A percentile compares a stretch with the other conserved stretches of the same genome.
Evolutionary conservation across 129 eudicot species (phyloP).

Genomic region (carrot (Daucus carota)): DH1_v3.0 NC_030385.2:43273001-43273500

Average conservation of each 20-base stretch:
- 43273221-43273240: background rate
- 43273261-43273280: conserved; percentile 46
- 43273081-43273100: background rate
- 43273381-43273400: conserved; percentile 56
- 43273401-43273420: conserved; percentile 41
- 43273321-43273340: conserved; percentile 50
- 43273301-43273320: conserved; percentile 61
- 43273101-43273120: background rate
- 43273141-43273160: background rate
- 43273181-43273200: background rate
- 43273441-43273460: background rate
- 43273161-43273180: background rate
- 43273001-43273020: background rate
- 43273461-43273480: background rate
- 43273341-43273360: conserved; percentile 54
- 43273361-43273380: conserved; percentile 59
- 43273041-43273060: background rate
- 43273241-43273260: background rate
- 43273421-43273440: conserved; percentile 55
- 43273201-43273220: background rate
- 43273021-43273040: background rate
- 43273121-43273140: background rate
- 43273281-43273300: conserved; percentile 54
- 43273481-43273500: background rate
- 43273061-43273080: background rate